phyloP scores from a whole-genome alignment of 169 alveolate species.

The Eimeria necatrix region DNA sequence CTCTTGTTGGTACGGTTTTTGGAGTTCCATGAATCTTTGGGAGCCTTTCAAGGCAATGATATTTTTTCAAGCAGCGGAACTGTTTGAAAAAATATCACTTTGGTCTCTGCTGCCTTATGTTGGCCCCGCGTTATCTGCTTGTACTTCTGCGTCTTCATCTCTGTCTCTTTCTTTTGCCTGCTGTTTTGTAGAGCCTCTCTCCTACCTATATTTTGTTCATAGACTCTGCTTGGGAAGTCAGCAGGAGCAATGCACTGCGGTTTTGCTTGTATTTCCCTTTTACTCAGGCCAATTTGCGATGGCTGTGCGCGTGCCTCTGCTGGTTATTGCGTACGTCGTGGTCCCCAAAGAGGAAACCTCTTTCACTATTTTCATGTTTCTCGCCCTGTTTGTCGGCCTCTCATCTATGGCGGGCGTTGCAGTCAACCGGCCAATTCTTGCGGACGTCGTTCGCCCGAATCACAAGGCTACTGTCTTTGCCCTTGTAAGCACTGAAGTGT shows the following conservation, averaged over 20 bases:
- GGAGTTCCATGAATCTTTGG: background rate
- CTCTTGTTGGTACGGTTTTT: conserved; percentile 88
- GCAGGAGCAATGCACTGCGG: conserved; percentile 67
- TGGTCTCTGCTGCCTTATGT: no score
- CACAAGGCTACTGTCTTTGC: conserved; percentile 93
- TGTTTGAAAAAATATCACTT: no score
- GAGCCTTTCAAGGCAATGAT: no score
- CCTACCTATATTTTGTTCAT: conserved; percentile 35
- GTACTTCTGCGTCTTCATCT: background rate
- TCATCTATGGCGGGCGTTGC: conserved; percentile 95
- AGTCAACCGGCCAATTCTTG: conserved; percentile 93
- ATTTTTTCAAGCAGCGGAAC: no score
- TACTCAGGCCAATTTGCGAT: conserved; percentile 85
- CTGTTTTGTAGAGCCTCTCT: conserved; percentile 78
- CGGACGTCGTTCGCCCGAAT: conserved; percentile 93
- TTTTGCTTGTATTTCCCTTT: background rate
- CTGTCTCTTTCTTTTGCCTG: background rate
- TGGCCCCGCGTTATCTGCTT: background rate
- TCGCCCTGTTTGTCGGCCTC: conserved; percentile 90
- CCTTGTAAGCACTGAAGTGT: conserved; percentile 81
- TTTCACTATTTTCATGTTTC: conserved; percentile 79
- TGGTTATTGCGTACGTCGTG: conserved; percentile 86
- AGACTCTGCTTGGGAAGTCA: background rate
- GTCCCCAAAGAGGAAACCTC: conserved; percentile 83
- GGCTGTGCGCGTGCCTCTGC: conserved; percentile 86